phyloP scores from a whole-genome alignment of 257 asterid genomes.

The Linaria vulgaris region DNA sequence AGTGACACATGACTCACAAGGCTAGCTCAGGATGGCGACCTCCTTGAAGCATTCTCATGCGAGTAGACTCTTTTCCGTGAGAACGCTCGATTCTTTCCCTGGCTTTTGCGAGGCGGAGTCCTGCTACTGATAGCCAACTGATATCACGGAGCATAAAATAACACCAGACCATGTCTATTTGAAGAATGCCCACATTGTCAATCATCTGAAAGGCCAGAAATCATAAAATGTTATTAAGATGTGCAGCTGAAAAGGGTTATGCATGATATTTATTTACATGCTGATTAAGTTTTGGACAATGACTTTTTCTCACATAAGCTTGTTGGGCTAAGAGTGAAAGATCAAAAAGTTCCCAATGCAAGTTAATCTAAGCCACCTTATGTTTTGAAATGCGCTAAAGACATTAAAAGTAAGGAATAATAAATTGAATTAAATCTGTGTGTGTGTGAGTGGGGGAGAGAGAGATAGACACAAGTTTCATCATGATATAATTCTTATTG shows the following conservation, averaged over 20 bases:
- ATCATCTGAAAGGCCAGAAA: constrained; percentile 57
- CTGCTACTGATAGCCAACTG: constrained; percentile 88
- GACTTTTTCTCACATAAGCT: background rate
- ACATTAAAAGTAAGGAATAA: constrained; percentile 5
- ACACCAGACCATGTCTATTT: constrained; percentile 99
- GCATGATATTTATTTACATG: too few species aligned
- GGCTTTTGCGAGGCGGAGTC: constrained; percentile 78
- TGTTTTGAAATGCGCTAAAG: background rate
- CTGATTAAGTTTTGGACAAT: background rate
- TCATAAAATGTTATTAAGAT: background rate
- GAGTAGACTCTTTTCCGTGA: constrained; percentile 88
- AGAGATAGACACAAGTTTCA: too few species aligned
- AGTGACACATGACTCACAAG: constrained; percentile 45
- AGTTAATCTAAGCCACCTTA: too few species aligned
- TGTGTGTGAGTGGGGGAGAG: too few species aligned
- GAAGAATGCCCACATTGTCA: constrained; percentile 86
- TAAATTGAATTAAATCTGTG: background rate
- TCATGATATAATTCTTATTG: too few species aligned
- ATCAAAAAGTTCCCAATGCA: too few species aligned
- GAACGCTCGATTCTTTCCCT: constrained; percentile 91
- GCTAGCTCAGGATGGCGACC: constrained; percentile 82
- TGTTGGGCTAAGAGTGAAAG: background rate
- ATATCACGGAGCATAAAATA: constrained; percentile 92
- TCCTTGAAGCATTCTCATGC: constrained; percentile 84
- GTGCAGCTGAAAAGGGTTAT: background rate